Conservation (phyloP, 148 eudicot species). For the Hydrangea macrophylla region DNA sequence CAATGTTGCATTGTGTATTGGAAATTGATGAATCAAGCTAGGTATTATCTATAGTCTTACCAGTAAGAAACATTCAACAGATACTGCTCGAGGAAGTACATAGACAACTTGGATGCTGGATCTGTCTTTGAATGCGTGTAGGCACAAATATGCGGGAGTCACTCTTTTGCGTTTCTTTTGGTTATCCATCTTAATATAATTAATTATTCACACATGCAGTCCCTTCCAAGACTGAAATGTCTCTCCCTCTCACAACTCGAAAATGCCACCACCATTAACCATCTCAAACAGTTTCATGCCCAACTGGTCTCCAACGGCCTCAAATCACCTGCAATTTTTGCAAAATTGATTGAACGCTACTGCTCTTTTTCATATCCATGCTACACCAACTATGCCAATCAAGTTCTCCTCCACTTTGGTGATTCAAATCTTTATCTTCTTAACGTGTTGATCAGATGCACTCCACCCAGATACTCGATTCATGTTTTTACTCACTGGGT, state of each 20-base stretch:
- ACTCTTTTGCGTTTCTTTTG: too few species aligned
- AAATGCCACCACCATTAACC: slow-evolving; percentile 18
- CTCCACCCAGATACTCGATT: slow-evolving; percentile 42
- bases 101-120: too few species aligned
- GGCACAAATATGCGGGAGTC: too few species aligned
- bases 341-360: slow-evolving; percentile 36
- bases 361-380: slow-evolving; percentile 27
- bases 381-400: slow-evolving; percentile 35
- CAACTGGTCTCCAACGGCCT: slow-evolving; percentile 35
- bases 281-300: slow-evolving; percentile 48
- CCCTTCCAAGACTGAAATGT: slow-evolving; percentile 1
- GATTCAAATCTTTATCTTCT: slow-evolving; percentile 28
- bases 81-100: too few species aligned
- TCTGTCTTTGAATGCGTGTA: too few species aligned
- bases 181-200: too few species aligned
- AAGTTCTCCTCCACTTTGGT: slow-evolving; percentile 26
- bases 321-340: slow-evolving; percentile 23
- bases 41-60: too few species aligned
- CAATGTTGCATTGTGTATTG: too few species aligned
- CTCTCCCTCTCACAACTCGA: slow-evolving; percentile 16
- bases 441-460: slow-evolving; percentile 50
- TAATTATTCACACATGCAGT: slow-evolving; percentile 1
- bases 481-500: slow-evolving; percentile 45
- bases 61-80: too few species aligned
- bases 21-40: too few species aligned